Percentiles rank a stretch among this genome's conserved stretches.
These are phyloP conservation scores for Citrus trifoliata DNA, from an alignment of 345 rosid genomes.

Conservation along the genomic window DNA sequence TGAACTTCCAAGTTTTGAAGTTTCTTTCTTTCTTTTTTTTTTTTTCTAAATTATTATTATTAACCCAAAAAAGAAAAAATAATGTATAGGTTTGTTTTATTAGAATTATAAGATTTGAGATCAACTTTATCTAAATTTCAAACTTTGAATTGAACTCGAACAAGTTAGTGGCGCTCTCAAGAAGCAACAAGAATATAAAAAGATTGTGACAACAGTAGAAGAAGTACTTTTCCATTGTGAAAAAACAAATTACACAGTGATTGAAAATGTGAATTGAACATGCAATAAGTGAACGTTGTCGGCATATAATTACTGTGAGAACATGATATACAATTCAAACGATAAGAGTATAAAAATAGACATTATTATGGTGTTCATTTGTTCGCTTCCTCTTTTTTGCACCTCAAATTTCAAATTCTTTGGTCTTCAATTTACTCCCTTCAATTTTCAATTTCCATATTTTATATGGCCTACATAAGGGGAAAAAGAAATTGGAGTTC, in stretches of 20 bases:
- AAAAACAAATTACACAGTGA: background rate
- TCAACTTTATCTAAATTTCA: constrained; percentile 3
- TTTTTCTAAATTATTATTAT: too few relatives aligned
- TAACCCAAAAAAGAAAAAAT: too few relatives aligned
- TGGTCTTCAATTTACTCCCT: background rate
- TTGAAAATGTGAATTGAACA: background rate
- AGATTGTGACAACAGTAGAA: background rate
- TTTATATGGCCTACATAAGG: background rate
- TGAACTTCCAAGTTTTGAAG: background rate
- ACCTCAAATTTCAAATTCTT: background rate
- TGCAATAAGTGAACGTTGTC: too few relatives aligned
- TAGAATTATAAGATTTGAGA: background rate
- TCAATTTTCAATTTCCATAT: background rate
- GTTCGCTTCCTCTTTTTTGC: background rate
- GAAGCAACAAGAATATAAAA: background rate
- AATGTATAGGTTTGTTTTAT: background rate
- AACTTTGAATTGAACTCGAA: background rate
- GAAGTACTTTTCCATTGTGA: background rate
- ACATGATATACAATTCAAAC: too few relatives aligned
- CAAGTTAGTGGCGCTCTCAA: background rate
- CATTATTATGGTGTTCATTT: background rate
- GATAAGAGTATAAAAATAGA: too few relatives aligned
- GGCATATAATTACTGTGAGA: too few relatives aligned
- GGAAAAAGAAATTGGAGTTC: too few relatives aligned
- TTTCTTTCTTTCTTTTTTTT: background rate